A percentile compares a stretch with the other conserved stretches of the same genome.
Conservation (phyloP, 805 yeast genomes). For the Danielia reshetovae region DNA sequence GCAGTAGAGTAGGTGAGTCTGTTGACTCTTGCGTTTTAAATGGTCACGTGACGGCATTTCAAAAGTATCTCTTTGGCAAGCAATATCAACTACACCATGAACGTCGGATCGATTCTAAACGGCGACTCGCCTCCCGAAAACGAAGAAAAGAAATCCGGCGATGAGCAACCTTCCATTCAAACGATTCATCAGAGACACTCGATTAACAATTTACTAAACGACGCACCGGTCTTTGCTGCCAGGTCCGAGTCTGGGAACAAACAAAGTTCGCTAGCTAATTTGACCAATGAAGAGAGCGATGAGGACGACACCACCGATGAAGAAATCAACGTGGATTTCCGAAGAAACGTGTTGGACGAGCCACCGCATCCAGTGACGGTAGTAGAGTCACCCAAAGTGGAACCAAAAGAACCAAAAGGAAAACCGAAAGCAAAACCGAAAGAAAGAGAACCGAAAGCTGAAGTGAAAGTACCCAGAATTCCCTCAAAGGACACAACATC, state of each 20-base stretch:
- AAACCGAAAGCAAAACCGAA: background rate
- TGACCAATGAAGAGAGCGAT: background rate
- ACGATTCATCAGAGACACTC: conserved; percentile 13
- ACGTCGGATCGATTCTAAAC: conserved; percentile 18
- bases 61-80: no score
- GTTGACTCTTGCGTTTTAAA: no score
- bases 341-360: no score
- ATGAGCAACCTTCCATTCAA: conserved; percentile 4
- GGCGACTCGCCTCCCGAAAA: conserved; percentile 15
- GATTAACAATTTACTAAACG: conserved; percentile 16
- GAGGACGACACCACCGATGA: background rate
- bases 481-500: no score
- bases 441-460: background rate
- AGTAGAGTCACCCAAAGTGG: no score
- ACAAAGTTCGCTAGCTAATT: no score
- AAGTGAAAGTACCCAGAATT: no score
- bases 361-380: no score
- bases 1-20: background rate
- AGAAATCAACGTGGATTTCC: background rate
- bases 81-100: conserved; percentile 11
- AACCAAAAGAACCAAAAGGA: background rate
- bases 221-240: no score
- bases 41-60: no score
- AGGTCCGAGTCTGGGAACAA: no score
- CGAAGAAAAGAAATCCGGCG: conserved; percentile 2